A percentile compares a stretch with the other conserved stretches of the same genome.
These are phyloP conservation scores for Coemansia sp. DNA, from an alignment of 192 early-diverging fungal species.

Conservation along the genomic window DNA sequence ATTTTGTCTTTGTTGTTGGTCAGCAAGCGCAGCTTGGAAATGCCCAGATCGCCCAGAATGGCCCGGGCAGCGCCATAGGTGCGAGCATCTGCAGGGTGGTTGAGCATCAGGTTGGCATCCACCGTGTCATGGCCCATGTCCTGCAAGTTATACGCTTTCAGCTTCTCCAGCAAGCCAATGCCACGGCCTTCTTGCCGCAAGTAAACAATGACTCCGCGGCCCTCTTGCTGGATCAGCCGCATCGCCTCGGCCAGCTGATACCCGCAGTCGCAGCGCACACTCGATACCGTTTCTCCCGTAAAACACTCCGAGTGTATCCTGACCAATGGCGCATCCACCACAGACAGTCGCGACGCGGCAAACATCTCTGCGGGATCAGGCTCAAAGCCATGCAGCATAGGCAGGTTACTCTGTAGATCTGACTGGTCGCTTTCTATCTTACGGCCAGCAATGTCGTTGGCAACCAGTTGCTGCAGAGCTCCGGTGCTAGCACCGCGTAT, in stretches of 20 bases:
- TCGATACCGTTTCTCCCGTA: slow-evolving; percentile 92
- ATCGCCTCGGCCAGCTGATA: slow-evolving; percentile 92
- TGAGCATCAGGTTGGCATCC: slow-evolving; percentile 83
- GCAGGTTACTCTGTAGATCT: neutral
- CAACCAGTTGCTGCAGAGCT: slow-evolving; percentile 46
- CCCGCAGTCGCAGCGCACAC: slow-evolving; percentile 91
- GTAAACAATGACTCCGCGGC: slow-evolving; percentile 92
- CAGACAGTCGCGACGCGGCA: slow-evolving; percentile 30
- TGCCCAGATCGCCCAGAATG: slow-evolving; percentile 80
- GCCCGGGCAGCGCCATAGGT: slow-evolving; percentile 84
- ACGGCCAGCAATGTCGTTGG: slow-evolving; percentile 31
- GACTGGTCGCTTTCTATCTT: neutral
- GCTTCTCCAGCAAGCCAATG: slow-evolving; percentile 90
- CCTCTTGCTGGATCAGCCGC: slow-evolving; percentile 78
- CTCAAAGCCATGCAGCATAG: slow-evolving; percentile 17
- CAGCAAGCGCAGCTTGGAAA: slow-evolving; percentile 72
- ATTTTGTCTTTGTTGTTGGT: slow-evolving; percentile 98
- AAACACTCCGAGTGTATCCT: slow-evolving; percentile 97
- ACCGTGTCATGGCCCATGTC: slow-evolving; percentile 95
- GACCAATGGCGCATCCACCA: slow-evolving; percentile 64
- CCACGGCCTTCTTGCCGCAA: slow-evolving; percentile 94
- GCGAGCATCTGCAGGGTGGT: slow-evolving; percentile 92
- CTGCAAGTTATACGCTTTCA: slow-evolving; percentile 96
- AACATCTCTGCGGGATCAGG: slow-evolving; percentile 33
- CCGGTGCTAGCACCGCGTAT: slow-evolving; percentile 76